phyloP scores from a whole-genome alignment of 495 filamentous ascomycete species.

The Daldinia grandis region DNA sequence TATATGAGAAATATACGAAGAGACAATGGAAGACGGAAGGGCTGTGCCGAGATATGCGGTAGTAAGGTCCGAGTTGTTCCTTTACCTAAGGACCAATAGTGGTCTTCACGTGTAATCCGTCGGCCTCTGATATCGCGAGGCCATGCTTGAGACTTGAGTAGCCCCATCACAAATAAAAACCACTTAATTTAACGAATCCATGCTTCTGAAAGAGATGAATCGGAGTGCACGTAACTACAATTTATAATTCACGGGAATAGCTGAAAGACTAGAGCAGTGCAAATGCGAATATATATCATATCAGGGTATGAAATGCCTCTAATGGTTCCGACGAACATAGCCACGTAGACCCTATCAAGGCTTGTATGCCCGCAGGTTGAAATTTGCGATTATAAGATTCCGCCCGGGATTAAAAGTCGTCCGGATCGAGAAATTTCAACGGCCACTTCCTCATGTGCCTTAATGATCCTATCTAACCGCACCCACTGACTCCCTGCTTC shows the following conservation, averaged over 20 bases:
- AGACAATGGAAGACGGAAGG: not conserved
- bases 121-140: not conserved
- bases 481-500: slow-evolving; percentile 28
- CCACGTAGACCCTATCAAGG: slow-evolving; percentile 12
- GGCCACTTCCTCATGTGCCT: slow-evolving; percentile 12
- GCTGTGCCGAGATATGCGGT: not conserved
- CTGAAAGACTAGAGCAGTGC: not conserved
- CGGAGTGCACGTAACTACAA: not conserved
- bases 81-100: not conserved
- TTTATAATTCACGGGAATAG: not conserved
- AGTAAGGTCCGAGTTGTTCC: not conserved
- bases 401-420: slow-evolving; percentile 10
- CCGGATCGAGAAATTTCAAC: slow-evolving; percentile 12
- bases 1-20: not conserved
- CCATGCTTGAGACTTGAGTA: not conserved
- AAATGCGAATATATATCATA: slow-evolving; percentile 20
- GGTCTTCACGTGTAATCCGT: not conserved
- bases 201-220: not conserved
- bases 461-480: slow-evolving; percentile 25
- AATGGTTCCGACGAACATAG: slow-evolving; percentile 26
- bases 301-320: slow-evolving; percentile 28
- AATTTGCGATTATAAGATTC: slow-evolving; percentile 25
- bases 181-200: not conserved
- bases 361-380: not conserved
- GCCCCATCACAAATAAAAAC: not conserved